Evolutionary conservation across 176 grass and related monocot species (phyloP), one percentile per base, ranked within the genome.

Genomic region (Dendrocalamus sinicus): DNA sequence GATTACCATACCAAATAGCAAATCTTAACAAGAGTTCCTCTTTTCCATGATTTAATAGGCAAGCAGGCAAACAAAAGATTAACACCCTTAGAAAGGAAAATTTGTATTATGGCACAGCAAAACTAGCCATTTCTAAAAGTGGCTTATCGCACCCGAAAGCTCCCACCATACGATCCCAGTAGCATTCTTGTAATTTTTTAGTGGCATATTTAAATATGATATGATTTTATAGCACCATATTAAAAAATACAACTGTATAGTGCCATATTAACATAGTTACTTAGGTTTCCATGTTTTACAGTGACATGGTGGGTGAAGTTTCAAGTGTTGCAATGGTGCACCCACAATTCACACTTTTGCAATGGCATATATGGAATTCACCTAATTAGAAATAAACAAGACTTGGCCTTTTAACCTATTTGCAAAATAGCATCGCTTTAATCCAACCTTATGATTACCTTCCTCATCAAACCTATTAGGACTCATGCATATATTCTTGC

Each of bases 71-170:
- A 60, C 14, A n/a, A 75, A n/a, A 84, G 17, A 41, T 45, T 9
- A 44, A 39, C 20, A 83, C 6, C 43, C 40, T 47, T 69, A 63
- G 11, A 52, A 66, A 73, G 8, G 47, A 75, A 85, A 77, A 6
- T 76, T 26, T 65, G 7, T 64, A 66, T 75, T 23, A 53, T 8
- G 11, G 3, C 60, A 23, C 26, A 84, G 41, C 20, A 17, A 50
- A 75, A 75, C 45, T 84, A 41, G 28, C n/a, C 46, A 50, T 74
- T 41, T 24, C 14, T 12, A 41, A 61, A 86, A 39, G 24, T 72
- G 44, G 44, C 47, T 86, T 62, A 73, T 64, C 55, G 79, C 71
- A 86, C 44, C 10, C 8, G 22, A 24, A 67, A 41, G 63, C 22
- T 72, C 35, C 15, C 9, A 14, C 11, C 20, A 50, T 19, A 11